Evolutionary conservation across 805 yeast species (phyloP), one percentile per base, ranked within the genome.

Genomic region (Groenewaldozyma salmanticensis): DNA sequence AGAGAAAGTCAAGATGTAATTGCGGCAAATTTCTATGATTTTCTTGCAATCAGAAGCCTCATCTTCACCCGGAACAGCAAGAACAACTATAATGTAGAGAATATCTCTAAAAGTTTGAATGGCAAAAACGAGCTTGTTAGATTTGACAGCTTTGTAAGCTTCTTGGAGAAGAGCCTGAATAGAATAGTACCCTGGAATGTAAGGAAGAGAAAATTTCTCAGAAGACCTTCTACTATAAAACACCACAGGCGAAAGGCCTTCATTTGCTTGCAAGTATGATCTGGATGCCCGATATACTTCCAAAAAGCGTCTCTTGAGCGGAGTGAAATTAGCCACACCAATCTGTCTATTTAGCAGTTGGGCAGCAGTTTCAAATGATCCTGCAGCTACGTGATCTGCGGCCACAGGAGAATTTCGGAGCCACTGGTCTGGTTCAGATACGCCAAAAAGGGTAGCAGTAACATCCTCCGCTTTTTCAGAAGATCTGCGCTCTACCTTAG

Each of bases 331-430:
- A 21, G 75, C 79, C 39, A 85, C 75, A 53, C 96, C 98, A 35
- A 80, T 70, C 63, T 94, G 98, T 55, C 90, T 81, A 67, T 81
- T 78, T 54, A 92, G 72, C 57, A 94, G 74, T 54, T 87, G 94
- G 31, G 96, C 92, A 31, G 97, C 99, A 40, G 90, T 82, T 51
- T 87, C 96, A 59, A 90, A 90, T 3, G 94, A 83, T 53, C 99
- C 99, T 2, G 96, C 87, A 2, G 98, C 96, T 54, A 81, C 87
- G 53, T 86, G 84, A 21, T 85, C 86, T 22, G 95, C 96, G 3
- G 96, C 86, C 42, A 88, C 74, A 48, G 81, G 82, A 15, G 95
- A 83, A 62, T 82, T 85, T 50, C 90, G 81, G 22, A 84, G 73
- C 98, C 99, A 94, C 44, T 63, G 62, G 3, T 79, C 79, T 24